Evolutionary conservation across 352 stramenopile species (phyloP).

Genomic region (Phytophthora tentaculata): DNA sequence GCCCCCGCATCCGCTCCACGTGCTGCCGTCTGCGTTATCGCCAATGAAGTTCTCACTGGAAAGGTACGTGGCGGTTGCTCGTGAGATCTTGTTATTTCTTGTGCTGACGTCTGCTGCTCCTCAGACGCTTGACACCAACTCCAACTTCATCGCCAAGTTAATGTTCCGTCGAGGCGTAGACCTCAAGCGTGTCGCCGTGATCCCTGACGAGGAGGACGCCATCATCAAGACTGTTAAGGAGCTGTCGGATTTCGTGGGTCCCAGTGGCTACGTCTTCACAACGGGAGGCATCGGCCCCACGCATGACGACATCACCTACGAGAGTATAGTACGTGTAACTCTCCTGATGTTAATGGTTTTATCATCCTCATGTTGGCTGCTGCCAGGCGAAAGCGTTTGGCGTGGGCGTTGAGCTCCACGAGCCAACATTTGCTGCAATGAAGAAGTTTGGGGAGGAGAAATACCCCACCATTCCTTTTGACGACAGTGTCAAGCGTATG

Average conservation of each 20-base stretch:
- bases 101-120: neutral
- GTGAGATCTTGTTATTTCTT: slow-evolving; percentile 9
- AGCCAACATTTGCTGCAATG: slow-evolving; percentile 64
- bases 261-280: slow-evolving; percentile 80
- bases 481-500: slow-evolving; percentile 78
- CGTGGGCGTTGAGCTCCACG: slow-evolving; percentile 61
- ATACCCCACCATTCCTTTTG: slow-evolving; percentile 59
- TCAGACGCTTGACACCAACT: slow-evolving; percentile 89
- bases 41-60: slow-evolving; percentile 86
- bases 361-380: neutral
- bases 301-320: slow-evolving; percentile 90
- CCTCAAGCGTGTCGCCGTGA: slow-evolving; percentile 76
- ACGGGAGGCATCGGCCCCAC: slow-evolving; percentile 85
- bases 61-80: slow-evolving; percentile 61
- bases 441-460: slow-evolving; percentile 57
- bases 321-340: slow-evolving; percentile 34
- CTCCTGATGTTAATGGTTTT: neutral
- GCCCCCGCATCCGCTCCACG: slow-evolving; percentile 33
- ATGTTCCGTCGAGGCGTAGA: slow-evolving; percentile 84
- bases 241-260: slow-evolving; percentile 74
- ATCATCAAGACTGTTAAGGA: slow-evolving; percentile 78
- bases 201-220: slow-evolving; percentile 78
- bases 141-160: slow-evolving; percentile 80
- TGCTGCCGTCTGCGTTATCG: slow-evolving; percentile 80
- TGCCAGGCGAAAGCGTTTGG: slow-evolving; percentile 70